phyloP scores from a whole-genome alignment of 2,329 filamentous ascomycete species.

The Apiospora rasikravindrae region DNA sequence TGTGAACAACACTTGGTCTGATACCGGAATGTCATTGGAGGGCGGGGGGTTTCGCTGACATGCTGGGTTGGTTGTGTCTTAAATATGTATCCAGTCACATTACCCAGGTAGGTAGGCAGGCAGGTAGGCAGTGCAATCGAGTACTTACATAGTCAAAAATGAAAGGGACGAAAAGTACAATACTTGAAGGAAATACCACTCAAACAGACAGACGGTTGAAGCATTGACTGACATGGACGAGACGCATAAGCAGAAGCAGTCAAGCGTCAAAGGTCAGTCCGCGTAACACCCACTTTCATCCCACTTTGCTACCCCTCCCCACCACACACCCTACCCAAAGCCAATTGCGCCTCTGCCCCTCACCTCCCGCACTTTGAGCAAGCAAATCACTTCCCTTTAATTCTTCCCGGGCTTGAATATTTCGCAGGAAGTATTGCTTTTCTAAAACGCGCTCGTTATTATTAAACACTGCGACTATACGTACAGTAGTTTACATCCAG shows the following conservation, averaged over 20 bases:
- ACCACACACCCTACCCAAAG: neutral
- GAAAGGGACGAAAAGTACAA: too few relatives aligned
- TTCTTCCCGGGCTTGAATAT: neutral
- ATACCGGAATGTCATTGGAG: neutral
- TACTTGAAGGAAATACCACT: too few relatives aligned
- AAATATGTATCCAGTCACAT: neutral
- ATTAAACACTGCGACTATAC: neutral
- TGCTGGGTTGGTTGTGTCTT: neutral
- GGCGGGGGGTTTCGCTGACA: neutral
- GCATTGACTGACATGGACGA: neutral
- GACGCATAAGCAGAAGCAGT: neutral
- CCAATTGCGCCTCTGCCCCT: slow-evolving; percentile 9
- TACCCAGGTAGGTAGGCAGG: neutral
- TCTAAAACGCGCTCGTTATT: slow-evolving; percentile 9
- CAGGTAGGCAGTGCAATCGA: neutral
- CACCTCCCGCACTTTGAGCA: slow-evolving; percentile 6
- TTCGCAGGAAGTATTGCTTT: neutral
- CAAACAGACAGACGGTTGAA: too few relatives aligned
- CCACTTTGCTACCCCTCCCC: slow-evolving; percentile 5
- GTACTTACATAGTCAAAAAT: too few relatives aligned
- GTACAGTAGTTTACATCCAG: slow-evolving; percentile 11
- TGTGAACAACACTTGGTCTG: slow-evolving; percentile 11
- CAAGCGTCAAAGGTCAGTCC: neutral
- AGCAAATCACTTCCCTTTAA: slow-evolving; percentile 6
- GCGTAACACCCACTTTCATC: neutral